A percentile compares a stretch with the other conserved stretches of the same genome.
phyloP scores from a whole-genome alignment of 1,284 basidiomycete species.

The Ustilago trichophora region DNA sequence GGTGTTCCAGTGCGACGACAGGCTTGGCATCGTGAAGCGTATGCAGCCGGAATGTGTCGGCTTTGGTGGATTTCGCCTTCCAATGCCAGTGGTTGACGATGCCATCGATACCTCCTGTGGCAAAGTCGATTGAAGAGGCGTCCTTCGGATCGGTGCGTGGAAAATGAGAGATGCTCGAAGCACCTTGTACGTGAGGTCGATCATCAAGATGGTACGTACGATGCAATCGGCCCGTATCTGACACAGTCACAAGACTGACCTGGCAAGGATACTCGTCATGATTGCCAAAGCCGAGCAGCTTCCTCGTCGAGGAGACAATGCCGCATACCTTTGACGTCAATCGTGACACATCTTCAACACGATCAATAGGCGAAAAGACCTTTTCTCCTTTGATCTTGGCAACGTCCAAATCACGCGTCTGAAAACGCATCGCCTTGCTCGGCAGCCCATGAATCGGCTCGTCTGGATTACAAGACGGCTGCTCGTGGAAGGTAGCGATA shows the following conservation, averaged over 20 bases:
- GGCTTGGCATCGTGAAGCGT: conserved; percentile 29
- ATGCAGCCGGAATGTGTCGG: conserved; percentile 18
- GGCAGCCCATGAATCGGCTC: not conserved
- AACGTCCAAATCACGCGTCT: conserved; percentile 1
- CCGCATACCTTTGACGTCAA: conserved; percentile 41
- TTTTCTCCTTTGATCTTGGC: conserved; percentile 11
- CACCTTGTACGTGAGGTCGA: conserved; percentile 27
- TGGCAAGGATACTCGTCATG: conserved; percentile 30
- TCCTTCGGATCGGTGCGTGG: conserved; percentile 24
- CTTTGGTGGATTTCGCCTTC: conserved; percentile 6
- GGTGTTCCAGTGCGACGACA: conserved; percentile 31
- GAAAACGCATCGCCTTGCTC: conserved; percentile 11
- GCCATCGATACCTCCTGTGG: conserved; percentile 42
- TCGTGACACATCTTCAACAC: conserved; percentile 28
- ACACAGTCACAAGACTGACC: conserved; percentile 34
- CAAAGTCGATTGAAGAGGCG: conserved; percentile 32
- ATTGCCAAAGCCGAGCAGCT: conserved; percentile 24
- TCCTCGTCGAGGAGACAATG: conserved; percentile 31
- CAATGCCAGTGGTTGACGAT: conserved; percentile 44
- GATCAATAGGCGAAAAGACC: conserved; percentile 13
- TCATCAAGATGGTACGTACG: conserved; percentile 35
- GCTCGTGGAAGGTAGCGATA: conserved; percentile 11
- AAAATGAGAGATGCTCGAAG: conserved; percentile 28
- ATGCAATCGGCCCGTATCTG: conserved; percentile 6
- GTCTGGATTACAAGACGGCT: not conserved